Percentiles rank a stretch among this genome's conserved stretches.
Conservation (phyloP, 495 filamentous ascomycete species). For the Talaromyces stipitatus region DNA sequence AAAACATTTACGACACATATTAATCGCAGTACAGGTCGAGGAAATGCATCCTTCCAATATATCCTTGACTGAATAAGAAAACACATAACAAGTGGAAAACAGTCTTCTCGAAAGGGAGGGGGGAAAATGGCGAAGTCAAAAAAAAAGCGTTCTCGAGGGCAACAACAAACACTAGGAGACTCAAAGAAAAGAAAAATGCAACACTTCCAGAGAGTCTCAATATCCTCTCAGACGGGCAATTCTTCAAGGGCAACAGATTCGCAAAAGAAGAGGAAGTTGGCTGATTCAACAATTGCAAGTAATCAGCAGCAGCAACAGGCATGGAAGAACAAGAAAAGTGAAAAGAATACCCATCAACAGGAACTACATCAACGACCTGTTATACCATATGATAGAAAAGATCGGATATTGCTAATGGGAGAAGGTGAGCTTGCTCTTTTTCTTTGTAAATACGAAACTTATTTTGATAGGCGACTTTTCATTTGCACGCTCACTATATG, state of each 20-base stretch:
- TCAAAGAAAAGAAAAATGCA: slow-evolving; percentile 7
- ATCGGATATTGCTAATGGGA: slow-evolving; percentile 77
- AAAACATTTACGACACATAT: too few species aligned
- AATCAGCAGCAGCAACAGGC: not conserved
- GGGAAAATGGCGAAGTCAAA: slow-evolving; percentile 4
- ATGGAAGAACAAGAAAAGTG: not conserved
- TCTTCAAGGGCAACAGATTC: not conserved
- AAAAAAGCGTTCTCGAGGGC: not conserved
- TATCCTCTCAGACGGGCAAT: not conserved
- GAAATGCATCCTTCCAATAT: too few species aligned
- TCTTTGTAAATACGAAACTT: not conserved
- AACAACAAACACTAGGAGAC: not conserved
- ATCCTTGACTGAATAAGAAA: too few species aligned
- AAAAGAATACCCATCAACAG: not conserved
- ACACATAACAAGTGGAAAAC: not conserved
- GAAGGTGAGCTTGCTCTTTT: slow-evolving; percentile 51
- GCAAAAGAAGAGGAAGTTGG: slow-evolving; percentile 1
- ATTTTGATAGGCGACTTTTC: slow-evolving; percentile 63
- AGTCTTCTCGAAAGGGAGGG: not conserved
- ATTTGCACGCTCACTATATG: slow-evolving; percentile 68
- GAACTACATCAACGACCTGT: slow-evolving; percentile 39
- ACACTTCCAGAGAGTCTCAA: slow-evolving; percentile 3
- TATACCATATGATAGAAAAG: slow-evolving; percentile 65
- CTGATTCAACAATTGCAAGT: not conserved
- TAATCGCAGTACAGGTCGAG: too few species aligned